Percentiles rank a stretch among this genome's conserved stretches.
phyloP scores from a whole-genome alignment of 305 asterid genomes.

The Salvia sclarea region DNA sequence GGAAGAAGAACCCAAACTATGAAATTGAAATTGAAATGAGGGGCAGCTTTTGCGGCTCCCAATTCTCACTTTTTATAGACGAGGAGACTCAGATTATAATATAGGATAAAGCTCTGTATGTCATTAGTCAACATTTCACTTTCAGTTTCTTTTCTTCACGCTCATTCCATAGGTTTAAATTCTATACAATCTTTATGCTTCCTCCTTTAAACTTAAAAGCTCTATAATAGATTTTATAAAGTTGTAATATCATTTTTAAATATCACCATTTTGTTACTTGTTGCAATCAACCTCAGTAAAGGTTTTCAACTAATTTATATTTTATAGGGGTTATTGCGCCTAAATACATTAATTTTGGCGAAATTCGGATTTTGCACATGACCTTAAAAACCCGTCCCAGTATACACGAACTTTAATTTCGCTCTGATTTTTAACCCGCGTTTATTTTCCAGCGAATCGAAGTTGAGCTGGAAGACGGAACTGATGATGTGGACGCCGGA shows the following conservation, averaged over 20 bases:
- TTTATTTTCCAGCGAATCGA: too few species aligned
- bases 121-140: not conserved
- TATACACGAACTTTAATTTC: too few species aligned
- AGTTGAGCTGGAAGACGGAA: too few species aligned
- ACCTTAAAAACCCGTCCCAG: too few species aligned
- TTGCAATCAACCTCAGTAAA: not conserved
- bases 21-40: too few species aligned
- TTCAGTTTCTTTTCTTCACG: not conserved
- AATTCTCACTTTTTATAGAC: slow-evolving; percentile 13
- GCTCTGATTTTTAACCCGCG: too few species aligned
- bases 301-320: not conserved
- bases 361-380: too few species aligned
- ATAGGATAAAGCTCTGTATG: slow-evolving; percentile 9
- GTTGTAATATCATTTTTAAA: not conserved
- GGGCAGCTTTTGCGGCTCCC: slow-evolving; percentile 37
- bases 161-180: not conserved
- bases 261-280: too few species aligned
- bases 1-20: slow-evolving; percentile 29
- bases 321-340: too few species aligned
- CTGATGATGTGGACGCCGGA: too few species aligned
- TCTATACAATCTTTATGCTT: not conserved
- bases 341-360: too few species aligned
- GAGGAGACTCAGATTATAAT: not conserved
- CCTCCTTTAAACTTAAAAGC: not conserved
- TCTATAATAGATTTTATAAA: not conserved